phyloP scores from a whole-genome alignment of 108 stramenopile genomes.

The Nitzschia sp. region DNA sequence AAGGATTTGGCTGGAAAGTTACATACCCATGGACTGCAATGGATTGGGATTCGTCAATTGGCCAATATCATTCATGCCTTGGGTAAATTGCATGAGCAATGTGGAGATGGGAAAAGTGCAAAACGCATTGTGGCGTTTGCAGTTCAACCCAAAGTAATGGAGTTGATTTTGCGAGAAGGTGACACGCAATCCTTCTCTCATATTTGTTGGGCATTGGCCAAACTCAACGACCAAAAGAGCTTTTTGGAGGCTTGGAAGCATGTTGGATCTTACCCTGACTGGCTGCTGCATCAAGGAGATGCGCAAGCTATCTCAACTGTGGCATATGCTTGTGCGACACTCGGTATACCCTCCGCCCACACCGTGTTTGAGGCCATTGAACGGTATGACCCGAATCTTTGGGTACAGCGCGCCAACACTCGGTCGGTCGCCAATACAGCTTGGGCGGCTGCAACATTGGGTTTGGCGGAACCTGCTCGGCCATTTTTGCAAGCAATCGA shows the following conservation, averaged over 20 bases:
- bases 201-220: no score
- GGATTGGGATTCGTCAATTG: constrained; percentile 9
- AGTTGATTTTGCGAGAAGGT: no score
- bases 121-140: no score
- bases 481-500: background rate
- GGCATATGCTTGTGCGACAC: background rate
- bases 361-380: no score
- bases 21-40: background rate
- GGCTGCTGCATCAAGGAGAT: no score
- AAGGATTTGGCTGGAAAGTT: constrained; percentile 4
- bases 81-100: constrained; percentile 11
- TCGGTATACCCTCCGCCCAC: background rate
- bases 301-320: no score
- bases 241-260: no score
- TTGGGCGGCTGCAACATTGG: constrained; percentile 24
- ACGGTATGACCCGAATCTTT: background rate
- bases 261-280: no score
- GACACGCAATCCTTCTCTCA: no score
- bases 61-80: constrained; percentile 25
- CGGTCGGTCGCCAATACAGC: constrained; percentile 17
- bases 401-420: constrained; percentile 4
- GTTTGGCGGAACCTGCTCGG: background rate
- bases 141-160: no score
- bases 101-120: no score
- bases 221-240: no score